phyloP scores from a whole-genome alignment of 2,329 filamentous ascomycete species.

The Aquanectria penicillioides region DNA sequence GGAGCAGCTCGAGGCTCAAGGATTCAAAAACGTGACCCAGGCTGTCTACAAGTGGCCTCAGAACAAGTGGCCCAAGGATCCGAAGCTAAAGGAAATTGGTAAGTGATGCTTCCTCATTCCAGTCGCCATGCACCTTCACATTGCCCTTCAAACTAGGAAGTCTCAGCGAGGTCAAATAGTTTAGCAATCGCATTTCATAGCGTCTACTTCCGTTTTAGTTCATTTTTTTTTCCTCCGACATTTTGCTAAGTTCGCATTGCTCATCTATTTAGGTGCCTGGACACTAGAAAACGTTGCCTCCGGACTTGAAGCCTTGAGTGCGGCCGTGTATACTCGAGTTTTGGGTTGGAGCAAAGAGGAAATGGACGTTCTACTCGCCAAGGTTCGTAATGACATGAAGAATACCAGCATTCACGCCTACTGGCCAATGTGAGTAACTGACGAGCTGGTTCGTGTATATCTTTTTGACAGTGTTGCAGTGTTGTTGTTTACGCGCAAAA shows the following conservation, averaged over 20 bases:
- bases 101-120: background rate
- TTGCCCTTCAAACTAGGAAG: slow-evolving; percentile 43
- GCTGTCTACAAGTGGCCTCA: slow-evolving; percentile 57
- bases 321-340: slow-evolving; percentile 42
- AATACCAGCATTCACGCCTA: slow-evolving; percentile 40
- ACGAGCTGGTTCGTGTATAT: too few relatives aligned
- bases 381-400: slow-evolving; percentile 39
- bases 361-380: slow-evolving; percentile 36
- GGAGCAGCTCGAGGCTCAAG: slow-evolving; percentile 55
- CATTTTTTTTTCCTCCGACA: too few relatives aligned
- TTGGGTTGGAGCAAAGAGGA: slow-evolving; percentile 41
- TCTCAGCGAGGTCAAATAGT: too few relatives aligned
- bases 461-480: background rate
- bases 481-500: slow-evolving; percentile 31
- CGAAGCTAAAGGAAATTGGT: slow-evolving; percentile 58
- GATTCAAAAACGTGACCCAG: slow-evolving; percentile 60
- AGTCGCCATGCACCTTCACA: too few relatives aligned
- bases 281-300: slow-evolving; percentile 31
- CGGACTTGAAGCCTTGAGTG: slow-evolving; percentile 41
- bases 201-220: too few relatives aligned
- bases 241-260: too few relatives aligned
- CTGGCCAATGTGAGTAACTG: slow-evolving; percentile 41
- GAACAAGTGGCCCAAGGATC: slow-evolving; percentile 60
- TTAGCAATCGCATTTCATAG: too few relatives aligned
- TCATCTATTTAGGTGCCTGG: slow-evolving; percentile 42